These are phyloP conservation scores for Isoetes engelmannii DNA, from an alignment of 83 land plant genomes.

Conservation along the genomic window DNA sequence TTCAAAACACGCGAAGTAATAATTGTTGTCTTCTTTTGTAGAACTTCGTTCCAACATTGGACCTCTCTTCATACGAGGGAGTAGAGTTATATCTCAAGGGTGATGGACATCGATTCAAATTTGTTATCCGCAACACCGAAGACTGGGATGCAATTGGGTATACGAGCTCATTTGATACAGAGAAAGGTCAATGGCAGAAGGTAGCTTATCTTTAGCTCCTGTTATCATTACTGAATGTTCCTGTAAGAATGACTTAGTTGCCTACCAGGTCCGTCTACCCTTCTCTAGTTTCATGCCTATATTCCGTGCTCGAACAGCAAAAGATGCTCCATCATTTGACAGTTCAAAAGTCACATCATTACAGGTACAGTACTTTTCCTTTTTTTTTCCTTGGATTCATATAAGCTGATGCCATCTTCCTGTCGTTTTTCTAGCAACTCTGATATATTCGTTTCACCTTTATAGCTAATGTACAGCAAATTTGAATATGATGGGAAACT, in stretches of 20 bases:
- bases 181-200: slow-evolving; percentile 72
- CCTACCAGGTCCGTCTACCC: slow-evolving; percentile 59
- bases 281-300: slow-evolving; percentile 78
- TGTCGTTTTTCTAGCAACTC: slow-evolving; percentile 4
- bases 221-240: background rate
- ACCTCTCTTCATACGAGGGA: slow-evolving; percentile 93
- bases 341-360: slow-evolving; percentile 64
- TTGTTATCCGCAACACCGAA: slow-evolving; percentile 72
- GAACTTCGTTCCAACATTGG: slow-evolving; percentile 68
- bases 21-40: slow-evolving; percentile 19
- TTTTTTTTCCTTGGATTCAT: slow-evolving; percentile 8
- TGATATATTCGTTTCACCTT: background rate
- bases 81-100: slow-evolving; percentile 78
- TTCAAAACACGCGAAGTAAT: too few species aligned
- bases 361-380: slow-evolving; percentile 38
- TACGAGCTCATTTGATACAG: slow-evolving; percentile 82
- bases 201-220: slow-evolving; percentile 34
- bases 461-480: slow-evolving; percentile 98
- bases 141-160: slow-evolving; percentile 98
- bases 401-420: background rate
- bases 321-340: slow-evolving; percentile 76
- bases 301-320: slow-evolving; percentile 81
- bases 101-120: slow-evolving; percentile 86
- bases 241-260: background rate
- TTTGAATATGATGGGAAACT: slow-evolving; percentile 96